These are phyloP conservation scores for Phlyctochytrium arcticum DNA, from an alignment of 192 early-diverging fungal species.

Conservation along the genomic window DNA sequence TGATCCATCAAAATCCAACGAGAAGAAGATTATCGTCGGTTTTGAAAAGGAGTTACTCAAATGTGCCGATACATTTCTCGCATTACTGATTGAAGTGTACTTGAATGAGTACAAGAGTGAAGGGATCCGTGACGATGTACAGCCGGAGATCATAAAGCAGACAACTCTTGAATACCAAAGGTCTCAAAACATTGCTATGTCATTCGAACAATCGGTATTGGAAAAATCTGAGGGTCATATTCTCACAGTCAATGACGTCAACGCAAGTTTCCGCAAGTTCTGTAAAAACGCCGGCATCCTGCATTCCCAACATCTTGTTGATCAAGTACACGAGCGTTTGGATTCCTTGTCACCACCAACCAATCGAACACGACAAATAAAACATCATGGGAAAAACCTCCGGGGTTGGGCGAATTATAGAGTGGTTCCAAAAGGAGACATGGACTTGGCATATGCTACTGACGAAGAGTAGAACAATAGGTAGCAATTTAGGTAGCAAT, in stretches of 20 bases:
- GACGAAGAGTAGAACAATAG: too few relatives aligned
- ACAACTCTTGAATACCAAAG: background rate
- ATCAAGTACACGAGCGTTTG: background rate
- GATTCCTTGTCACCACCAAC: background rate
- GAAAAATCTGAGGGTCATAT: background rate
- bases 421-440: too few relatives aligned
- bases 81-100: background rate
- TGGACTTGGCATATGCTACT: too few relatives aligned
- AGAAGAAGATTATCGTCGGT: background rate
- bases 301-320: background rate
- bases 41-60: background rate
- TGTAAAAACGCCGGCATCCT: background rate
- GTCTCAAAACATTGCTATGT: background rate
- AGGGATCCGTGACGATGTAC: background rate
- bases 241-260: background rate
- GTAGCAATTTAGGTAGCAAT: too few relatives aligned
- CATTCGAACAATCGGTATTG: background rate
- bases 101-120: background rate
- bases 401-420: too few relatives aligned
- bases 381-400: background rate
- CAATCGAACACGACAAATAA: background rate
- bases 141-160: background rate
- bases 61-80: slow-evolving; percentile 3
- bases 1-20: background rate
- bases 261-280: background rate